These are phyloP conservation scores for Davidsoniella virescens DNA, from an alignment of 2,329 filamentous ascomycete species.

Conservation along the genomic window DNA sequence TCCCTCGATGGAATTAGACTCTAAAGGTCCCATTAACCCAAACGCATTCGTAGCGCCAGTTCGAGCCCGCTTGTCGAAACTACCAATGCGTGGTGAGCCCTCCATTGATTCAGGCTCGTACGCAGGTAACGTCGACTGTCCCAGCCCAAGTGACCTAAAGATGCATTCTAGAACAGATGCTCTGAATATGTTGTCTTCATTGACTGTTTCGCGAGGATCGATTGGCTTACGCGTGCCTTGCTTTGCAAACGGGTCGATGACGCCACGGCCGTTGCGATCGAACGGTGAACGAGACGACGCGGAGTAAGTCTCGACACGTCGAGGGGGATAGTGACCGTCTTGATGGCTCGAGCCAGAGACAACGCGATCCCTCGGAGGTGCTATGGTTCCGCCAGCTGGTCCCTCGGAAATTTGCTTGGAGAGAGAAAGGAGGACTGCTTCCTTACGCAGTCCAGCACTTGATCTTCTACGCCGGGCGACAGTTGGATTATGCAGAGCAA, in stretches of 20 bases:
- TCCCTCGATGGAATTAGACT: constrained; percentile 52
- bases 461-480: constrained; percentile 17
- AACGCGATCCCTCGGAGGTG: constrained; percentile 19
- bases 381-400: constrained; percentile 27
- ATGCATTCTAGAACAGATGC: constrained; percentile 88
- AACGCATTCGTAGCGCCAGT: constrained; percentile 52
- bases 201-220: constrained; percentile 63
- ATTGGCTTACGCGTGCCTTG: constrained; percentile 18
- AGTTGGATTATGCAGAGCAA: constrained; percentile 72
- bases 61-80: constrained; percentile 15
- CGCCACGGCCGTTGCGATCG: constrained; percentile 3
- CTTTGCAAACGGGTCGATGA: constrained; percentile 12
- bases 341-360: neutral
- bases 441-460: constrained; percentile 60
- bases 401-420: constrained; percentile 27
- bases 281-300: constrained; percentile 6
- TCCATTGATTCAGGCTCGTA: constrained; percentile 62
- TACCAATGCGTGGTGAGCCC: constrained; percentile 59
- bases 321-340: neutral
- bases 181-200: constrained; percentile 79
- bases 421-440: constrained; percentile 57
- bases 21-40: constrained; percentile 75
- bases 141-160: constrained; percentile 81
- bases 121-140: constrained; percentile 46
- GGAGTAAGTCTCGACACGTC: constrained; percentile 6